Evolutionary conservation across 176 grass and related monocot genomes (phyloP), one percentile per base, ranked within the genome.

Genomic region (Bonia amplexicaulis): DNA sequence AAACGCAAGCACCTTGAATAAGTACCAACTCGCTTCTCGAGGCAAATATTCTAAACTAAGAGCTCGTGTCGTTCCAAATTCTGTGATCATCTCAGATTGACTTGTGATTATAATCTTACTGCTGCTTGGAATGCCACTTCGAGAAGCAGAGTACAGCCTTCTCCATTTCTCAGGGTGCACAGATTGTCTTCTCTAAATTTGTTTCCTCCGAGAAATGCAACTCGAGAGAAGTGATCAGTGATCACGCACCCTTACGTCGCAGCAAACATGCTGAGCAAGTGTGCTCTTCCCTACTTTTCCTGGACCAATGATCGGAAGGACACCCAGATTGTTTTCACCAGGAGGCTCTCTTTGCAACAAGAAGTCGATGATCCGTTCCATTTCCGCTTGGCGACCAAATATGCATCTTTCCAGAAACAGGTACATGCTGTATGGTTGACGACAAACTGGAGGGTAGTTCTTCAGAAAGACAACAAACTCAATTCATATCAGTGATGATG

Each of bases 1-100:
- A 25, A 89, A 89, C 15, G 17, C 27, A 37, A 84, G 66, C 22
- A 73, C 82, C 75, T 39, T 58, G 37, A 80, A 86, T 12, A 80
- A n/a, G 13, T 66, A 86, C 61, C 71, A 67, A 22, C n/a, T 37
- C 0, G 66, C 75, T 17, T 86, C 84, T 59, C 46, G 66, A 0
- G 76, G n/a, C 25, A 80, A 16, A 12, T 55, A 67, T 0, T 72
- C n/a, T 3, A 87, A 9, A 0, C n/a, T 22, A 20, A 87, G 29
- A 2, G 85, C 41, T 7, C 42, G 44, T 5, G 71, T 57, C 13
- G 58, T 74, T 74, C 62, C 74, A 61, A 65, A 27, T 1, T 66
- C 55, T 40, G 39, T 31, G 15, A 37, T 15, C 1, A 19, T 6
- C 1, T 75, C 19, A 19, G 42, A 22, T 17, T 0, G 1, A 12